A percentile compares a stretch with the other conserved stretches of the same genome.
Evolutionary conservation across 1,284 basidiomycete genomes (phyloP).

Genomic region (Albatrellus sp.): DNA sequence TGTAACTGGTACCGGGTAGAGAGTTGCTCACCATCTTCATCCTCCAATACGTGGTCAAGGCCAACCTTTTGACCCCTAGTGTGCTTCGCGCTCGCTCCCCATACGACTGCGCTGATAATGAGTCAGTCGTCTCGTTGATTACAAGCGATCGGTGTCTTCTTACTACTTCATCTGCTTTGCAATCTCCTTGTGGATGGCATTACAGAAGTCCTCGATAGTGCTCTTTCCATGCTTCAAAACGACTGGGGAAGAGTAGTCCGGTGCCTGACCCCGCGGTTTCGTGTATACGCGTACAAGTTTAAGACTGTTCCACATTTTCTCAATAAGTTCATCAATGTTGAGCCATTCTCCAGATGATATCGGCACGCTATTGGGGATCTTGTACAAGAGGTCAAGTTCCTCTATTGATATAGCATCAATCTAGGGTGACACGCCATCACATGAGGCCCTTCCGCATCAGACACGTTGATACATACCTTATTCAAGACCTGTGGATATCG

Average conservation of each 20-base stretch:
- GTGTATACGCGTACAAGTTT: conserved; percentile 91
- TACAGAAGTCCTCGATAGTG: conserved; percentile 87
- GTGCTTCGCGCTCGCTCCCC: conserved; percentile 94
- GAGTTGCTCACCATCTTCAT: conserved; percentile 64
- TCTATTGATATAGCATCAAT: conserved; percentile 99
- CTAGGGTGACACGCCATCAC: conserved; percentile 30
- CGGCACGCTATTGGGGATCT: conserved; percentile 92
- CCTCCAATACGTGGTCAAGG: conserved; percentile 78
- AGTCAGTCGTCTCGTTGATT: conserved; percentile 3
- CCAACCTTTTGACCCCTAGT: conserved; percentile 95
- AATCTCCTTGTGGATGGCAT: conserved; percentile 83
- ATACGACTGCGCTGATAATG: conserved; percentile 71
- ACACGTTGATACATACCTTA: conserved; percentile 34
- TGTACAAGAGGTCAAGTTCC: conserved; percentile 92
- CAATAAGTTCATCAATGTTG: conserved; percentile 91
- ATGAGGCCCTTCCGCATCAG: neutral
- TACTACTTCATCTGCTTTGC: conserved; percentile 89
- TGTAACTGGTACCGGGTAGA: neutral
- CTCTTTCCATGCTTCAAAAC: conserved; percentile 70
- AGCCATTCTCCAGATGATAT: conserved; percentile 91
- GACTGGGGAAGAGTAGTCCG: conserved; percentile 79
- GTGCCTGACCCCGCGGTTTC: conserved; percentile 82
- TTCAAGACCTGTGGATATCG: conserved; percentile 47
- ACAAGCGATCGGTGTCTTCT: conserved; percentile 16
- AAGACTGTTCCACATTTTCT: conserved; percentile 84